phyloP scores from a whole-genome alignment of 768 basidiomycete genomes.

The Flagelloscypha sp. region DNA sequence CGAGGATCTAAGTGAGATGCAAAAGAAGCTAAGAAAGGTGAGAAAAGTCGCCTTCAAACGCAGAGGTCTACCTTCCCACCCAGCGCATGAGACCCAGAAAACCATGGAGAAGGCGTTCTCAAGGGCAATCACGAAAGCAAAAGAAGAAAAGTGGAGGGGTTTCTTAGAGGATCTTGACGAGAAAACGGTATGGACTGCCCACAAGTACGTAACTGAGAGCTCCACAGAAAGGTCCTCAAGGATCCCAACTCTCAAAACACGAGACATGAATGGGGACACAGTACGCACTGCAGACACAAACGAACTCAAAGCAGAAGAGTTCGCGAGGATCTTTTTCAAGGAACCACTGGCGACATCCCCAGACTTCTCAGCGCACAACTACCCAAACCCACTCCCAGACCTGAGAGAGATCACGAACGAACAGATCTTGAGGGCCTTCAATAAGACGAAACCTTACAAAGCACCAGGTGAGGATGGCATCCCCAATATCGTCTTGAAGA shows the following conservation, averaged over 20 bases:
- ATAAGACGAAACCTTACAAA: constrained; percentile 12
- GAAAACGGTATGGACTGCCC: constrained; percentile 12
- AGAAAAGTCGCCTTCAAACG: constrained; percentile 5
- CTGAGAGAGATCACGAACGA: constrained; percentile 1
- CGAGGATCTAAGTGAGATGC: constrained; percentile 6
- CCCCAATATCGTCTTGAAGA: constrained; percentile 4
- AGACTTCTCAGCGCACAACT: constrained; percentile 1
- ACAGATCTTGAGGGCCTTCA: constrained; percentile 9
- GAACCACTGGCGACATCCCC: constrained; percentile 6
- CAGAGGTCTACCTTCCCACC: too few relatives aligned
- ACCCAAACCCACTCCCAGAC: constrained; percentile 6
- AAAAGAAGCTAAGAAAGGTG: neutral
- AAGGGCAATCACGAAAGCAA: too few relatives aligned
- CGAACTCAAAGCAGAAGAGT: constrained; percentile 1
- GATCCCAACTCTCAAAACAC: constrained; percentile 8
- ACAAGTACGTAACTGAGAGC: too few relatives aligned
- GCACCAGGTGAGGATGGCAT: constrained; percentile 13
- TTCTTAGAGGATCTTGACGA: constrained; percentile 13
- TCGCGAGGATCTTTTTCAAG: constrained; percentile 11
- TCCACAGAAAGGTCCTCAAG: too few relatives aligned
- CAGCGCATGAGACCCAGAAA: too few relatives aligned
- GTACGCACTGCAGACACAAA: neutral
- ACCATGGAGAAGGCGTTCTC: too few relatives aligned
- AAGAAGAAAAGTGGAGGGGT: constrained; percentile 16
- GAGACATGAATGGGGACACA: constrained; percentile 3